Evolutionary conservation across 2,329 filamentous ascomycete species (phyloP).

Genomic region (Fusarium temperatum): DNA sequence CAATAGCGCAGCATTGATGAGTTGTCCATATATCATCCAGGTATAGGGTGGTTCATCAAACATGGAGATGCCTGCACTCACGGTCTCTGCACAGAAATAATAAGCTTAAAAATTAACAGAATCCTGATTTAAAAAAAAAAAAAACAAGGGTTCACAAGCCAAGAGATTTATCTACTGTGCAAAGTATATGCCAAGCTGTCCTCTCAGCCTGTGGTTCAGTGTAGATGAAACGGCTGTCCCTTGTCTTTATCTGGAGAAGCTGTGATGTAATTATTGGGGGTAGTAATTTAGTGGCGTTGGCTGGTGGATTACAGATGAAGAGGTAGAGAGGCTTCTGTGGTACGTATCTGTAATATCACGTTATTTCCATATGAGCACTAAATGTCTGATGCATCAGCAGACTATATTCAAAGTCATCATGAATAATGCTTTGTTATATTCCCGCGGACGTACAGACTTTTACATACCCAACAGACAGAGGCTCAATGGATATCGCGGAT

Average conservation of each 20-base stretch:
- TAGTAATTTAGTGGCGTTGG: not conserved
- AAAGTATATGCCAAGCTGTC: not conserved
- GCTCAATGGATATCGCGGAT: not conserved
- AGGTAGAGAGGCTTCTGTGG: not conserved
- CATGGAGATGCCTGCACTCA: not conserved
- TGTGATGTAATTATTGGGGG: slow-evolving; percentile 4
- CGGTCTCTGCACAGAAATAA: not conserved
- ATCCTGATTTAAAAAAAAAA: not conserved
- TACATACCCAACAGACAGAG: not conserved
- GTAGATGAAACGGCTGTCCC: not conserved
- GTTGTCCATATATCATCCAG: not conserved
- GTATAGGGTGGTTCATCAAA: slow-evolving; percentile 1
- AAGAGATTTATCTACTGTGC: not conserved
- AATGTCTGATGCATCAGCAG: not conserved
- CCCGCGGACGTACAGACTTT: not conserved
- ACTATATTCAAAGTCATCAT: not conserved
- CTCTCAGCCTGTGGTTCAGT: not conserved
- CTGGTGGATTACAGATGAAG: not conserved
- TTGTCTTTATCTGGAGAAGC: not conserved
- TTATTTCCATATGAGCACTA: not conserved
- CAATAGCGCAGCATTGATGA: not conserved
- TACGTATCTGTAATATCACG: not conserved
- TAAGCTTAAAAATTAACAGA: slow-evolving; percentile 7
- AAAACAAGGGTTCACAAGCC: not conserved
- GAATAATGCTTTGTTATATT: not conserved